Percentiles rank a stretch among this genome's conserved stretches.
Evolutionary conservation across 139 green algal species (phyloP).

Genomic region (Mesostigma viride): DNA sequence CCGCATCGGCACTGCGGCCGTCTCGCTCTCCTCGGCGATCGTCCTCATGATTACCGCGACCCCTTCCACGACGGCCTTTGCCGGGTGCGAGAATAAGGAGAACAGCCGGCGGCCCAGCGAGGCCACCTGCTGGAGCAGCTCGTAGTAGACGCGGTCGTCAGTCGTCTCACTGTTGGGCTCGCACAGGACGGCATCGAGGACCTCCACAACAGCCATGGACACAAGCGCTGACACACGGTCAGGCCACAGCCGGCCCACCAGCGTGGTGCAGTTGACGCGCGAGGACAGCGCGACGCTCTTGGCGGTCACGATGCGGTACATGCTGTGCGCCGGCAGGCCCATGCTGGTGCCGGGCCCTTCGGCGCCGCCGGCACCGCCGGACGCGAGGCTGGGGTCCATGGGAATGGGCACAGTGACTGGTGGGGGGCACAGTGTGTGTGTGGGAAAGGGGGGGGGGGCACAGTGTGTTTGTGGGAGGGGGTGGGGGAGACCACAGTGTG

Average conservation of each 20-base stretch:
- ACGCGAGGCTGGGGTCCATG: too few species aligned
- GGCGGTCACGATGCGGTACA: neutral
- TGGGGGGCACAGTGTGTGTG: neutral
- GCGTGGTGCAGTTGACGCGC: neutral
- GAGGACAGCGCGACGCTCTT: neutral
- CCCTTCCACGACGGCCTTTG: conserved; percentile 13
- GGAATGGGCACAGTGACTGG: too few species aligned
- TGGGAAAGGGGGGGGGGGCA: too few species aligned
- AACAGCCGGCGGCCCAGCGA: conserved; percentile 18
- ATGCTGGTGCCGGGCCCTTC: too few species aligned
- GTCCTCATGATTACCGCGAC: conserved; percentile 29
- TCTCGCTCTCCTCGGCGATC: conserved; percentile 27
- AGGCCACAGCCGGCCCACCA: conserved; percentile 18
- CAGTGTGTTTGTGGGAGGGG: neutral
- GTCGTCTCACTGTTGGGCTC: conserved; percentile 26
- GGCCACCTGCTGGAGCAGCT: conserved; percentile 24
- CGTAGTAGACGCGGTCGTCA: conserved; percentile 18
- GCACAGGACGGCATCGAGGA: conserved; percentile 24
- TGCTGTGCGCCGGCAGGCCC: too few species aligned
- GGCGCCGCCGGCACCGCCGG: too few species aligned
- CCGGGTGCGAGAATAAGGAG: conserved; percentile 27
- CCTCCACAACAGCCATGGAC: conserved; percentile 23
- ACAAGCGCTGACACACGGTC: conserved; percentile 18
- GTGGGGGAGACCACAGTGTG: neutral
- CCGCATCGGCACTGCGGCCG: conserved; percentile 25